Percentiles rank a stretch among this genome's conserved stretches.
These are phyloP conservation scores for Nannizzia gypsea DNA, from an alignment of 2,329 filamentous ascomycete genomes.

Conservation along the genomic window DNA sequence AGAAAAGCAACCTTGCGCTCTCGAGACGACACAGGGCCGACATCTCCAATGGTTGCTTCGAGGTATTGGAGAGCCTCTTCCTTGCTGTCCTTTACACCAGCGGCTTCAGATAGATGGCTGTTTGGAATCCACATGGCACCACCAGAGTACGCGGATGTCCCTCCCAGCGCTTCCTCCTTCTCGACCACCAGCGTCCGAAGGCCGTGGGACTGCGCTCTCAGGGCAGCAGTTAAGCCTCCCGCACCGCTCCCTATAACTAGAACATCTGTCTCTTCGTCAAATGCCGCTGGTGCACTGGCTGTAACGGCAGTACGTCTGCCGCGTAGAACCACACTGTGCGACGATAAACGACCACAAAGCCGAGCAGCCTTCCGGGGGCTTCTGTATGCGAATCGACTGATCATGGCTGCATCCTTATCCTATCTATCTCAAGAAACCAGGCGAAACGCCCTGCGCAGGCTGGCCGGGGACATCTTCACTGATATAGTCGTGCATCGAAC, in stretches of 20 bases:
- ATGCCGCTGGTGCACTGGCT: background rate
- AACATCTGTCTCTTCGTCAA: slow-evolving; percentile 15
- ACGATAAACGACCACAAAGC: too few relatives aligned
- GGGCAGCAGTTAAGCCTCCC: slow-evolving; percentile 19
- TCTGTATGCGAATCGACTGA: too few relatives aligned
- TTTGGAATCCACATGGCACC: slow-evolving; percentile 28
- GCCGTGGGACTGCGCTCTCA: slow-evolving; percentile 18
- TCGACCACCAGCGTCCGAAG: slow-evolving; percentile 23
- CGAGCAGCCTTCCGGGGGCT: too few relatives aligned
- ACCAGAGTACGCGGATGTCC: slow-evolving; percentile 27
- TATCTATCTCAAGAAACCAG: too few relatives aligned
- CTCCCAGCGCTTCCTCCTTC: slow-evolving; percentile 24
- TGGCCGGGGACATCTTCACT: too few relatives aligned
- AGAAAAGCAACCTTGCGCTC: slow-evolving; percentile 19
- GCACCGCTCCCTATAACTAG: slow-evolving; percentile 27
- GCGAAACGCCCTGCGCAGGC: too few relatives aligned
- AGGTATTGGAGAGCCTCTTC: slow-evolving; percentile 19
- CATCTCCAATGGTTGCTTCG: slow-evolving; percentile 21
- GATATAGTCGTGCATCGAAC: too few relatives aligned
- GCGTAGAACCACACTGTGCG: too few relatives aligned
- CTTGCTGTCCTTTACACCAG: slow-evolving; percentile 18
- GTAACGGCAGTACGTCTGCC: slow-evolving; percentile 18
- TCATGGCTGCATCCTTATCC: too few relatives aligned
- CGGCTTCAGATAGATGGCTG: slow-evolving; percentile 16
- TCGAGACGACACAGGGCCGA: slow-evolving; percentile 21